Conservation (phyloP, 352 stramenopile genomes). For the Globisporangium acanthophoron region DNA sequence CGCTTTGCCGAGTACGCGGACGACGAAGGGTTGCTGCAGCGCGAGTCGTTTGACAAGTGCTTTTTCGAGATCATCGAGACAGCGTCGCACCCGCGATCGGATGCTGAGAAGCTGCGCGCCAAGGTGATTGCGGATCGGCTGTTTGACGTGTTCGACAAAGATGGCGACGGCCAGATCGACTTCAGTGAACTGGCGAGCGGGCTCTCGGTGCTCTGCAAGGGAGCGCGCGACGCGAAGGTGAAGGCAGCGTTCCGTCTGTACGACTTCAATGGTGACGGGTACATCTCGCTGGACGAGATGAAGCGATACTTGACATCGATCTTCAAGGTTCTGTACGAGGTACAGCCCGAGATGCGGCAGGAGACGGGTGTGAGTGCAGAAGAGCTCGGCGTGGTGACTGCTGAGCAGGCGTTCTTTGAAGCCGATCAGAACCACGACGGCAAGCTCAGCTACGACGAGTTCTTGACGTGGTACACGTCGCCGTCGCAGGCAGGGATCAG, state of each 20-base stretch:
- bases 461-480: conserved; percentile 82
- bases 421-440: conserved; percentile 74
- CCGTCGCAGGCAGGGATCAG: conserved; percentile 63
- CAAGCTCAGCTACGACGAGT: conserved; percentile 85
- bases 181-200: conserved; percentile 85
- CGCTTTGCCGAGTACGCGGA: conserved; percentile 71
- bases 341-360: conserved; percentile 63
- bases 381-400: conserved; percentile 72
- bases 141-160: conserved; percentile 77
- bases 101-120: conserved; percentile 54
- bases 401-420: conserved; percentile 82
- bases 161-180: conserved; percentile 76
- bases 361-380: conserved; percentile 67
- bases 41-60: conserved; percentile 66
- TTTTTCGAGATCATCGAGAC: conserved; percentile 70
- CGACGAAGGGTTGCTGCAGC: conserved; percentile 50
- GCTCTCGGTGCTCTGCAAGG: conserved; percentile 81
- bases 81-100: conserved; percentile 50
- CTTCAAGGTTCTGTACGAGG: conserved; percentile 85
- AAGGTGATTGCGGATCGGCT: conserved; percentile 71
- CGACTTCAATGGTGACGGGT: conserved; percentile 83
- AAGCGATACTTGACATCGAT: conserved; percentile 82
- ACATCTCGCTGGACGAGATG: conserved; percentile 86
- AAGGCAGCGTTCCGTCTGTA: conserved; percentile 81
- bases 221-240: conserved; percentile 74